Evolutionary conservation across 2,329 filamentous ascomycete species (phyloP).

Genomic region (Clarireedia hainanense): DNA sequence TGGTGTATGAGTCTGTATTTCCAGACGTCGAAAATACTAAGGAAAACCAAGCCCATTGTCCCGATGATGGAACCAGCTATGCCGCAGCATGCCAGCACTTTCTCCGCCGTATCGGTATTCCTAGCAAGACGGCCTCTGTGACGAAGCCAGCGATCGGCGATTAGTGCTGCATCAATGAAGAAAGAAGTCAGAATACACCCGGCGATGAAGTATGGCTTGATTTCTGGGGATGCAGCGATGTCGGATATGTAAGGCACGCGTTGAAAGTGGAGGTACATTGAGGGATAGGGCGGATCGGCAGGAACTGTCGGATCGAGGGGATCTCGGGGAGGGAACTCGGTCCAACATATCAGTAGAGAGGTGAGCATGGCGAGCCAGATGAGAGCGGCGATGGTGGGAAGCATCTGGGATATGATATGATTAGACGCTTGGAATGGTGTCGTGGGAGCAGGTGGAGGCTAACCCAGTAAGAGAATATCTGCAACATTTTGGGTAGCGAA

Average conservation of each 20-base stretch:
- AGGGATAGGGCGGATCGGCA: slow-evolving; percentile 48
- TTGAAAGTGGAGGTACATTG: slow-evolving; percentile 47
- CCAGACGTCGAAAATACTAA: slow-evolving; percentile 81
- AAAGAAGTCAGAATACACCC: slow-evolving; percentile 65
- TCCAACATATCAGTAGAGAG: neutral
- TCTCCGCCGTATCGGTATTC: slow-evolving; percentile 58
- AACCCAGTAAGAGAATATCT: no score
- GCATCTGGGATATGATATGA: slow-evolving; percentile 12
- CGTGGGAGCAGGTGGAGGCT: no score
- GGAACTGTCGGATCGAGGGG: neutral
- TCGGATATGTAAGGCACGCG: slow-evolving; percentile 67
- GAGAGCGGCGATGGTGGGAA: slow-evolving; percentile 1
- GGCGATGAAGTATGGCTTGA: slow-evolving; percentile 73
- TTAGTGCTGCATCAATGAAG: slow-evolving; percentile 73
- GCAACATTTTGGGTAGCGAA: no score
- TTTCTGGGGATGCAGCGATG: slow-evolving; percentile 44
- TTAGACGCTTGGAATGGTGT: no score
- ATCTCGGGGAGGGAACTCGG: slow-evolving; percentile 3
- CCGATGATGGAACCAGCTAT: slow-evolving; percentile 67
- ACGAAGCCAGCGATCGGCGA: slow-evolving; percentile 76
- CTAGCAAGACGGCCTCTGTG: slow-evolving; percentile 71
- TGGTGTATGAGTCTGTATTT: slow-evolving; percentile 61
- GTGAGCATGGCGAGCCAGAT: slow-evolving; percentile 6
- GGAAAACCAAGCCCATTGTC: slow-evolving; percentile 69
- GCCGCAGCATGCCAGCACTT: slow-evolving; percentile 50